Conservation (phyloP, 305 asterid species). For the Striga hermonthica region DNA sequence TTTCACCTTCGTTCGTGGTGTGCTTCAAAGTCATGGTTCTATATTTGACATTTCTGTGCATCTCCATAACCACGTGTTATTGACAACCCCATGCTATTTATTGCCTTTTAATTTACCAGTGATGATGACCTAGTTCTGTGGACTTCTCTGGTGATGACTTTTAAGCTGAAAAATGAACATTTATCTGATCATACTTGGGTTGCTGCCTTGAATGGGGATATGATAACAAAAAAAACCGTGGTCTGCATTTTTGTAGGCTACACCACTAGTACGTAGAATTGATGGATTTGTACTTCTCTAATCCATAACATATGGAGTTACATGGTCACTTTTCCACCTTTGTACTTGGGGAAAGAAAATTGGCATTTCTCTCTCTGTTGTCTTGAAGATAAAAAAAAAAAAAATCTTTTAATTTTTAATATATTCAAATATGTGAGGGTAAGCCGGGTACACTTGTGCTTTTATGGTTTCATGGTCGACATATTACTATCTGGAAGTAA, state of each 20-base stretch:
- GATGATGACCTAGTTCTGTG: background rate
- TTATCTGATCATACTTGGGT: background rate
- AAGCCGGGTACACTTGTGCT: background rate
- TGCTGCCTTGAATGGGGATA: background rate
- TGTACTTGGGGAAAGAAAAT: constrained; percentile 20
- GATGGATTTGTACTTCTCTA: background rate
- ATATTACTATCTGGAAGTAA: constrained; percentile 15
- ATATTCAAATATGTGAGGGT: constrained; percentile 7
- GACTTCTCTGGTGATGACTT: background rate
- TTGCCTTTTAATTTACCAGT: no score
- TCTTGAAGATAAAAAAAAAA: constrained; percentile 21
- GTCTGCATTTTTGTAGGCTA: background rate
- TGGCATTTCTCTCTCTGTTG: background rate
- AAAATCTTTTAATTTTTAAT: constrained; percentile 1
- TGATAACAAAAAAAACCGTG: background rate
- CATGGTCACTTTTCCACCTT: constrained; percentile 24
- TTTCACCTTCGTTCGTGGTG: background rate
- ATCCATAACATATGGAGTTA: background rate
- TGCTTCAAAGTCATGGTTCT: background rate
- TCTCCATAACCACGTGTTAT: background rate
- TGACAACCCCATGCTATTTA: no score
- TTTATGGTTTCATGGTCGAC: constrained; percentile 4
- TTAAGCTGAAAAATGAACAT: background rate
- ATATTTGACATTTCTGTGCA: constrained; percentile 14
- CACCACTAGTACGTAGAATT: background rate